Percentiles rank a stretch among this genome's conserved stretches.
phyloP scores from a whole-genome alignment of 169 alveolate genomes.

The Theileria equi region DNA sequence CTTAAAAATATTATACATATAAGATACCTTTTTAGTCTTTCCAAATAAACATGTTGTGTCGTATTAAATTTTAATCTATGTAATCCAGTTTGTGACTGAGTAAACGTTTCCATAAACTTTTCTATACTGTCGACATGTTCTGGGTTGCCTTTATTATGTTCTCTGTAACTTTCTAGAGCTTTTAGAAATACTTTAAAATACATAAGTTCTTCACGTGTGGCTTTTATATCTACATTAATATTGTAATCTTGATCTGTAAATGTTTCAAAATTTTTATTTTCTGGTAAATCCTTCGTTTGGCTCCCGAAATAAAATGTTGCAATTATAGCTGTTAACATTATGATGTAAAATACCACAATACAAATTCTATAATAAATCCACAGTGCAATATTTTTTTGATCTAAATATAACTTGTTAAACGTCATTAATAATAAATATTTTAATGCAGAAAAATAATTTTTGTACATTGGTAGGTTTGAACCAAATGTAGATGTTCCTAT shows the following conservation, averaged over 20 bases:
- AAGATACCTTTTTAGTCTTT: slow-evolving; percentile 40
- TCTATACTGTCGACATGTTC: neutral
- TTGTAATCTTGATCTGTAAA: slow-evolving; percentile 16
- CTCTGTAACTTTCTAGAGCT: slow-evolving; percentile 15
- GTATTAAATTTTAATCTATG: slow-evolving; percentile 1
- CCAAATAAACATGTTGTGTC: slow-evolving; percentile 13
- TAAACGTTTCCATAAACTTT: slow-evolving; percentile 18
- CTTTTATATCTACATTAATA: slow-evolving; percentile 27
- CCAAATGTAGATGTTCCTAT: slow-evolving; percentile 15
- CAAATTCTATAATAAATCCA: slow-evolving; percentile 8
- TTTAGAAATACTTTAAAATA: slow-evolving; percentile 38
- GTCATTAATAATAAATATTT: slow-evolving; percentile 17
- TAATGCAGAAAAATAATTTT: slow-evolving; percentile 2
- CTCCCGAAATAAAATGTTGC: slow-evolving; percentile 27
- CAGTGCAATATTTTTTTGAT: neutral
- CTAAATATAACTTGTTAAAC: slow-evolving; percentile 11
- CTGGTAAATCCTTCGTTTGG: neutral
- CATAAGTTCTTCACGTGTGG: slow-evolving; percentile 33
- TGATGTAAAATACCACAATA: slow-evolving; percentile 18
- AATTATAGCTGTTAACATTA: slow-evolving; percentile 18
- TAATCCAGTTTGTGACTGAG: slow-evolving; percentile 5
- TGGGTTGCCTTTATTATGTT: slow-evolving; percentile 1
- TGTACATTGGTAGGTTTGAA: neutral
- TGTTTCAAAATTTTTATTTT: neutral
- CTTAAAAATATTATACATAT: slow-evolving; percentile 28